Percentiles rank a stretch among this genome's conserved stretches.
Conservation (phyloP, 768 basidiomycete genomes). For the Termitomyces bulborhizus region DNA sequence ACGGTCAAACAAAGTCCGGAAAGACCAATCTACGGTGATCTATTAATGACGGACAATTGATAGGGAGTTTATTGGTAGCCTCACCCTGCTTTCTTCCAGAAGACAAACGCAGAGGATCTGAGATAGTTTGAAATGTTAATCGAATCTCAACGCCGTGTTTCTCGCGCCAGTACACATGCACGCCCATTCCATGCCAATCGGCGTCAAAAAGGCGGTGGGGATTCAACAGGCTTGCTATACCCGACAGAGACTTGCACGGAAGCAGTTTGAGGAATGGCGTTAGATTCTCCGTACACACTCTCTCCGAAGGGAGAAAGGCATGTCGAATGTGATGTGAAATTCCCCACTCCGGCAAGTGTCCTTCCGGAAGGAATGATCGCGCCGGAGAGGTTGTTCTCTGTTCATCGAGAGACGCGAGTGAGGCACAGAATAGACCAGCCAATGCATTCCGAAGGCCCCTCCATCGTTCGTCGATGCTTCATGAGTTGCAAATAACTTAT, state of each 20-base stretch:
- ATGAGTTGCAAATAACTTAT: slow-evolving; percentile 1
- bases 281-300: slow-evolving; percentile 96
- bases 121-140: slow-evolving; percentile 69
- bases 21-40: slow-evolving; percentile 60
- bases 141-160: slow-evolving; percentile 55
- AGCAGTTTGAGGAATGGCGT: slow-evolving; percentile 94
- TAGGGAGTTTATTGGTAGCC: slow-evolving; percentile 2
- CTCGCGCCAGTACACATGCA: slow-evolving; percentile 65
- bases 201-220: slow-evolving; percentile 85
- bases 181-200: slow-evolving; percentile 84
- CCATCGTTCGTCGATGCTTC: slow-evolving; percentile 76
- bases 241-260: slow-evolving; percentile 87
- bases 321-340: slow-evolving; percentile 58
- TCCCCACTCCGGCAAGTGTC: slow-evolving; percentile 43
- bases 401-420: slow-evolving; percentile 72
- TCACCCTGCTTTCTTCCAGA: slow-evolving; percentile 50
- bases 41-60: neutral
- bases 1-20: slow-evolving; percentile 62
- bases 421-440: slow-evolving; percentile 93
- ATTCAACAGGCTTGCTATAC: slow-evolving; percentile 77
- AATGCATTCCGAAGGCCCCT: slow-evolving; percentile 80
- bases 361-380: slow-evolving; percentile 56
- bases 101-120: slow-evolving; percentile 64
- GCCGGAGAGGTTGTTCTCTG: slow-evolving; percentile 67
- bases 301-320: slow-evolving; percentile 73